Conservation (phyloP, 108 stramenopile species). For the Cylindrotheca fusiformis region DNA sequence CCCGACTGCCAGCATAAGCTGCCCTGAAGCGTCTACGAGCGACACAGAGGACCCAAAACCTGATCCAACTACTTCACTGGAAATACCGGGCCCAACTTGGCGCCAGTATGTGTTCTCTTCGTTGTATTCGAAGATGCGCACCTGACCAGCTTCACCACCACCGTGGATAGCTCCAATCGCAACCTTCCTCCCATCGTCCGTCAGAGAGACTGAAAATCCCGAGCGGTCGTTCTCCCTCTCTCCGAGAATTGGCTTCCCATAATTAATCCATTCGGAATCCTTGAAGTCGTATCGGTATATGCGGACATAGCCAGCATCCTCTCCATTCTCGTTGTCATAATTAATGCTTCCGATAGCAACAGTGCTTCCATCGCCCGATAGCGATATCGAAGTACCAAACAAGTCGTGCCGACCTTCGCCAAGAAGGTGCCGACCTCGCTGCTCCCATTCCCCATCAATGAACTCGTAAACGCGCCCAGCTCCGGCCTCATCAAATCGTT, state of each 20-base stretch:
- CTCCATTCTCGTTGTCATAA: neutral
- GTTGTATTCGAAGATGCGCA: neutral
- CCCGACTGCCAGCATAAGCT: neutral
- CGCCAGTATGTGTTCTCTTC: neutral
- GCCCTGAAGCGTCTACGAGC: neutral
- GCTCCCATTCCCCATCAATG: constrained; percentile 1
- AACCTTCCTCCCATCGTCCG: neutral
- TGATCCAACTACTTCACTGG: neutral
- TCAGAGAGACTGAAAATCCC: neutral
- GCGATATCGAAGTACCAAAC: neutral
- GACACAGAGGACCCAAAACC: neutral
- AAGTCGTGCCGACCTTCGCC: neutral
- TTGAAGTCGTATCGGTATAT: neutral
- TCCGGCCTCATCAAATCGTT: neutral
- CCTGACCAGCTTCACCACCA: neutral
- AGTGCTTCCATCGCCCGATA: neutral
- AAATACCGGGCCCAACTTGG: neutral
- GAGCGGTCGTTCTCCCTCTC: neutral
- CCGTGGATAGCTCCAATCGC: neutral
- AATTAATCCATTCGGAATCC: neutral
- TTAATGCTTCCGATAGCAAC: neutral
- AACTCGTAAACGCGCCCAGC: constrained; percentile 1
- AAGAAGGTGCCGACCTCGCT: neutral
- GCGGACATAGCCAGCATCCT: neutral
- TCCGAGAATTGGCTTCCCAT: neutral